Percentiles rank a stretch among this genome's conserved stretches.
Conservation (phyloP, 2,329 filamentous ascomycete species). For the Phoma sp. region DNA sequence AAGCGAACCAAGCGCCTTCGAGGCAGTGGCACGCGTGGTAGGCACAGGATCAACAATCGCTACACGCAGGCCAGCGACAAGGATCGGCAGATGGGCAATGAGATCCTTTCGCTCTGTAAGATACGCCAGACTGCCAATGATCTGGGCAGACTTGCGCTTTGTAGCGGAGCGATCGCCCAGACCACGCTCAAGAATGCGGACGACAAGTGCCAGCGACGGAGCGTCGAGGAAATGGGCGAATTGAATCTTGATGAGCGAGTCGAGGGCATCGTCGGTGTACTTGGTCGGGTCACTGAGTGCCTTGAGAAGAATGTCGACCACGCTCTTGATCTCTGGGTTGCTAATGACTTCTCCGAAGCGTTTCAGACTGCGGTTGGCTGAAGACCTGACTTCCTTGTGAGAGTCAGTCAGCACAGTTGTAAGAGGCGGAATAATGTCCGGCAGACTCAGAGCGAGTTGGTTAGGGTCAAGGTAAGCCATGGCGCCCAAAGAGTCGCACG, state of each 20-base stretch:
- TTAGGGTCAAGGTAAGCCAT: slow-evolving; percentile 99
- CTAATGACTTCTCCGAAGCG: slow-evolving; percentile 98
- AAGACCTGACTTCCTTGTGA: slow-evolving; percentile 92
- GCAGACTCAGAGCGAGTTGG: slow-evolving; percentile 88
- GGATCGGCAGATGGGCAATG: slow-evolving; percentile 84
- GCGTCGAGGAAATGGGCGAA: slow-evolving; percentile 99
- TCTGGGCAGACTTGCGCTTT: slow-evolving; percentile 94
- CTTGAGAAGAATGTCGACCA: slow-evolving; percentile 91
- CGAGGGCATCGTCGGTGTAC: slow-evolving; percentile 92
- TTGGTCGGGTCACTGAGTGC: slow-evolving; percentile 97
- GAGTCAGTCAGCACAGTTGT: slow-evolving; percentile 95
- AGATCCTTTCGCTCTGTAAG: slow-evolving; percentile 96
- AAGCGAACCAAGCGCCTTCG: slow-evolving; percentile 93
- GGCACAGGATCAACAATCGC: slow-evolving; percentile 96
- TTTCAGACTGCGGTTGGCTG: slow-evolving; percentile 94
- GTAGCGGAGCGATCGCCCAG: slow-evolving; percentile 89
- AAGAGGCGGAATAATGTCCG: slow-evolving; percentile 94
- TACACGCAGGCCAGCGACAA: slow-evolving; percentile 86
- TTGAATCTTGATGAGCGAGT: slow-evolving; percentile 95
- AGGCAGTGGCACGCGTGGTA: slow-evolving; percentile 93
- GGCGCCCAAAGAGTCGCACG: slow-evolving; percentile 92
- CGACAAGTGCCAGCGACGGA: slow-evolving; percentile 91
- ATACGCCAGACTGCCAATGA: slow-evolving; percentile 96
- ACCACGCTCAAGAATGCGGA: slow-evolving; percentile 92
- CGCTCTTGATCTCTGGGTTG: slow-evolving; percentile 93